Base-by-base conservation (phyloP, 2,329 filamentous ascomycete species). In the Xylariaceae sp. region DNA sequence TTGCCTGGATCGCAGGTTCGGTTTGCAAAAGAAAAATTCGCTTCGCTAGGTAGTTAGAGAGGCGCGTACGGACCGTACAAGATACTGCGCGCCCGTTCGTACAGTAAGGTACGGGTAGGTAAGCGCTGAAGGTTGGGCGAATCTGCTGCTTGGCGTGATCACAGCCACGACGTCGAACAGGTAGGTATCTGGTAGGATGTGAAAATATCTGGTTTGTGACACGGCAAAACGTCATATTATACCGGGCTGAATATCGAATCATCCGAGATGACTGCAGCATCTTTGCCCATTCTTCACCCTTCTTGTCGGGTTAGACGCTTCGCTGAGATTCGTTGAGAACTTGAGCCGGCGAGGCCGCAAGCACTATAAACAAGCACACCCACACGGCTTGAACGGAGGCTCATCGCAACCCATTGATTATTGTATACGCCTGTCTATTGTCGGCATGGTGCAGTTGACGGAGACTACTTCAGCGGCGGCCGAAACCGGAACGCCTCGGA, bases 401-500 rank as follows among this genome's bases (percentile, higher is more conserved):
- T 34, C 32, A 15, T 10, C 32, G 13, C 13, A 13, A 12, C 4
- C 13, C 32, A 15, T 13, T 3, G 10, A 21, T 21, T n/a, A 18
- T 26, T 41, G 21, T 39, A 18, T 43, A 34, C 32, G 21, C n/a
- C 18, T 5, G 32, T 22, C 29, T 34, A 18, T 40, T 7, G 3
- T 18, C 26, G 42, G 32, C 9, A 58, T 55, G 51, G 37, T 52
- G 19, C 29, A 43, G 42, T 40, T 19, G 32, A 45, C 37, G 10
- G 46, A 48, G 26, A 36, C 34, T 22, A 9, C 15, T 16, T 42
- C 47, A 37, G 26, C 45, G 18, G 37, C 46, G 32, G 8, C 8
- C 26, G 22, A 19, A 22, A 18, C 34, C 22, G 44, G 51, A 3
- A 15, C 46, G 1, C 22, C 46, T 13, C 56, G 55, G 30, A 65